Percentiles rank a stretch among this genome's conserved stretches.
These are phyloP conservation scores for Rauvolfia tetraphylla DNA, from an alignment of 257 asterid genomes.

Conservation along the genomic window DNA sequence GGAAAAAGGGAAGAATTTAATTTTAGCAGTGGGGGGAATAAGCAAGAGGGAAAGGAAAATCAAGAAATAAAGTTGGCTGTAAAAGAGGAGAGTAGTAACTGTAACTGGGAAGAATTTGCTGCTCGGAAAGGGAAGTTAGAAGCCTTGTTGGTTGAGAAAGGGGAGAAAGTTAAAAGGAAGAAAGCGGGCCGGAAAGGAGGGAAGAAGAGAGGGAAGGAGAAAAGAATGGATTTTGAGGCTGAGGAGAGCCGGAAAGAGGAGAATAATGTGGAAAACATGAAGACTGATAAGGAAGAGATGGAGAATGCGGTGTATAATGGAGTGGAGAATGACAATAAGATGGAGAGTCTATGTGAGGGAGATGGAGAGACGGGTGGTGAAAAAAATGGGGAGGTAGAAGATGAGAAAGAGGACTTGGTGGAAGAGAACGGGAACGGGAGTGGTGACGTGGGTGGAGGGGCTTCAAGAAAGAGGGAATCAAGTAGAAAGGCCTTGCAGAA, in stretches of 20 bases:
- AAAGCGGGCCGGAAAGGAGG: too few species aligned
- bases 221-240: neutral
- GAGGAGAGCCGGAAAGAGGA: neutral
- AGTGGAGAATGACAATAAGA: neutral
- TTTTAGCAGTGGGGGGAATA: neutral
- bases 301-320: neutral
- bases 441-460: neutral
- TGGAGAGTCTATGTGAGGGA: neutral
- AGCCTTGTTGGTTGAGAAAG: neutral
- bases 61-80: neutral
- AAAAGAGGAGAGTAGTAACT: neutral
- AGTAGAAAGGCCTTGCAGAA: slow-evolving; percentile 1
- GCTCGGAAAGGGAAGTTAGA: slow-evolving; percentile 2
- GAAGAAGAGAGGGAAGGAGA: neutral
- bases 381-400: neutral
- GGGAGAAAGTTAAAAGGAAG: neutral
- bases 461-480: neutral
- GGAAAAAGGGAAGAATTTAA: neutral
- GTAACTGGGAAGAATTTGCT: neutral
- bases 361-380: neutral
- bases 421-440: neutral
- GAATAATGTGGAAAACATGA: neutral
- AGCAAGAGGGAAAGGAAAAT: neutral
- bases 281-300: neutral
- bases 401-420: neutral